A percentile compares a stretch with the other conserved stretches of the same genome.
Conservation (phyloP, 2,329 filamentous ascomycete genomes). For the Neofusicoccum sp. region DNA sequence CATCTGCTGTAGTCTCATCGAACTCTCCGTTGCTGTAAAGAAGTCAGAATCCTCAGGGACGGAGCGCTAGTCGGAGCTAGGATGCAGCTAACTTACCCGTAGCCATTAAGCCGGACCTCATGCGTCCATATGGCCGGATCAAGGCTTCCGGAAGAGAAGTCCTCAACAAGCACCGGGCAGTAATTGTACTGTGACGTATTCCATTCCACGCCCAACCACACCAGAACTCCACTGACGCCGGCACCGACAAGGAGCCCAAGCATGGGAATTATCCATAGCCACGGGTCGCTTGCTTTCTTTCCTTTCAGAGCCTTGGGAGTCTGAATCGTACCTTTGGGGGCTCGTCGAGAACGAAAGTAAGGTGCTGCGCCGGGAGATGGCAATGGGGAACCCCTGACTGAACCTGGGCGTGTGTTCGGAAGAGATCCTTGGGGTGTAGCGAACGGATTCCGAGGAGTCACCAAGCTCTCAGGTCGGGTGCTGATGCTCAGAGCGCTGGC, state of each 20-base stretch:
- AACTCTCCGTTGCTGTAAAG: conserved; percentile 44
- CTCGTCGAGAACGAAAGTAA: conserved; percentile 6
- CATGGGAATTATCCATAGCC: conserved; percentile 14
- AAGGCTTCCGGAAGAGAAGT: conserved; percentile 14
- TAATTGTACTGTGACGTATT: conserved; percentile 2
- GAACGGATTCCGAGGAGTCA: background rate
- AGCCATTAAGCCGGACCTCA: conserved; percentile 46
- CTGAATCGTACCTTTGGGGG: conserved; percentile 4
- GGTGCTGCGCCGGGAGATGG: background rate
- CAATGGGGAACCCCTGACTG: background rate
- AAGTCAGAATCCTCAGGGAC: background rate
- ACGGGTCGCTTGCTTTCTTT: conserved; percentile 4
- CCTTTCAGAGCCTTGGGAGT: conserved; percentile 4
- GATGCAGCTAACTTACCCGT: conserved; percentile 29
- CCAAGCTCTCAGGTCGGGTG: background rate
- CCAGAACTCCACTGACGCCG: background rate
- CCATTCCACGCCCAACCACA: background rate
- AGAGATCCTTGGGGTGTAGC: background rate
- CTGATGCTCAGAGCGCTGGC: background rate
- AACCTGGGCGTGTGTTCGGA: background rate
- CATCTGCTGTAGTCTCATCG: conserved; percentile 54
- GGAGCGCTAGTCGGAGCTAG: no score
- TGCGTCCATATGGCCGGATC: conserved; percentile 46
- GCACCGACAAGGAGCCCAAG: conserved; percentile 2
- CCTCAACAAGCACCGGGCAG: conserved; percentile 8